Evolutionary conservation across 2,329 filamentous ascomycete genomes (phyloP), one percentile per base, ranked within the genome.

Genomic region (Paecilomyces sp.): DNA sequence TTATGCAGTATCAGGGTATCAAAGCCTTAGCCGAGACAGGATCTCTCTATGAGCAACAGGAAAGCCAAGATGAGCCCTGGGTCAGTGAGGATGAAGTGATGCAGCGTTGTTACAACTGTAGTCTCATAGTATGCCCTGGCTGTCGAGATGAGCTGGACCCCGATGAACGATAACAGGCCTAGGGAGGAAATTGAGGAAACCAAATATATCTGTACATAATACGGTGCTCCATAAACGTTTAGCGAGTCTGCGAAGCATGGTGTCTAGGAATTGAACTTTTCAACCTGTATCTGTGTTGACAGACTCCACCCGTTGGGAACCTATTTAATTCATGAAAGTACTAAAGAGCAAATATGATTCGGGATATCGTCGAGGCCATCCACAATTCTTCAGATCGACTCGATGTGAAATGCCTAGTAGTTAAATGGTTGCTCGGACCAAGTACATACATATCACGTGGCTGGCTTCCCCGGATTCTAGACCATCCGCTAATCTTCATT

Each of bases 11-110:
- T 28, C 50, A 55, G n/a, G 60, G 61, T 25, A 30, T 61, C 25
- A 30, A 28, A 24, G 47, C 58, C 28, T 47, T 63, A 6, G 11
- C 62, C 56, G 60, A 62, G 11, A 54, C 50, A 25, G 62, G 62
- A 5, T 58, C 55, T 34, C 36, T 61, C 30, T 9, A 34, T 36
- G 59, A 53, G 33, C 51, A 58, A 31, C 8, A 51, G 3, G 36
- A 24, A 8, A 9, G 15, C 13, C 52, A 30, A 30, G 36, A 13
- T 31, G 51, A 33, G 50, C 8, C 18, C 13, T 57, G 6, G 5
- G n/a, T 50, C 11, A 34, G 31, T 15, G 31, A 25, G 0, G 6
- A 9, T 28, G 18, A 52, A 11, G 30, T 28, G 8, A 50, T 30
- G 41, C 52, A 58, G 31, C 41, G 47, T 2, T 55, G 50, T 33